Evolutionary conservation across 768 basidiomycete genomes (phyloP).

Genomic region (Xerocomus spinulosus): DNA sequence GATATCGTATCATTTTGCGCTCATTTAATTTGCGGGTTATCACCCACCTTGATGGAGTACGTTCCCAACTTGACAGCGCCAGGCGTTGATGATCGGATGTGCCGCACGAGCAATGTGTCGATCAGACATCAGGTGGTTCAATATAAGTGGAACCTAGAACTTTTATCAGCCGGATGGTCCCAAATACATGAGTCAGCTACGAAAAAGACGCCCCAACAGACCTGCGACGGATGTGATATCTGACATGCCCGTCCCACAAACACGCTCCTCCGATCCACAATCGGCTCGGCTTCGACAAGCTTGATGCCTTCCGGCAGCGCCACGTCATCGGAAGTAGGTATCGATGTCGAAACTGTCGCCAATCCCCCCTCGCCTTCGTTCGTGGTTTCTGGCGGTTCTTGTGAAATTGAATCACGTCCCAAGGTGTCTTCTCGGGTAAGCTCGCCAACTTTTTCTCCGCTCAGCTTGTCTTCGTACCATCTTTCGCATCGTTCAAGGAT

Average conservation of each 20-base stretch:
- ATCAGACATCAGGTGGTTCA: conserved; percentile 67
- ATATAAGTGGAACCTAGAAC: conserved; percentile 60
- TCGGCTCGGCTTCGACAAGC: conserved; percentile 71
- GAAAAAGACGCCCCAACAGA: conserved; percentile 21
- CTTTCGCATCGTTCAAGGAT: conserved; percentile 58
- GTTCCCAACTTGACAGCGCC: conserved; percentile 66
- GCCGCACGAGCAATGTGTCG: conserved; percentile 68
- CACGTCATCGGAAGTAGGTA: conserved; percentile 8
- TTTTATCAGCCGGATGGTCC: neutral
- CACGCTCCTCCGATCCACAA: conserved; percentile 77
- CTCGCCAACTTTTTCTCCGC: conserved; percentile 49
- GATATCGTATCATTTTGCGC: neutral
- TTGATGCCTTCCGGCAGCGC: conserved; percentile 57
- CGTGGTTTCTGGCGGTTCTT: conserved; percentile 6
- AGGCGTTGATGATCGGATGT: conserved; percentile 79
- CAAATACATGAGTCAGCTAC: neutral
- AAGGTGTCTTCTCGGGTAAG: conserved; percentile 50
- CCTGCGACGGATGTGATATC: conserved; percentile 75
- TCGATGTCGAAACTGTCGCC: neutral
- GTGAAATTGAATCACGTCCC: conserved; percentile 17
- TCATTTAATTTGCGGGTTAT: too few species aligned
- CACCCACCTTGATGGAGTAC: conserved; percentile 69
- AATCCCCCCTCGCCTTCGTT: conserved; percentile 5
- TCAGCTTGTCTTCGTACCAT: conserved; percentile 73
- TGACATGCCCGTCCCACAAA: conserved; percentile 85